phyloP scores from a whole-genome alignment of 2,329 filamentous ascomycete species.

The Colletotrichum chrysophilum region DNA sequence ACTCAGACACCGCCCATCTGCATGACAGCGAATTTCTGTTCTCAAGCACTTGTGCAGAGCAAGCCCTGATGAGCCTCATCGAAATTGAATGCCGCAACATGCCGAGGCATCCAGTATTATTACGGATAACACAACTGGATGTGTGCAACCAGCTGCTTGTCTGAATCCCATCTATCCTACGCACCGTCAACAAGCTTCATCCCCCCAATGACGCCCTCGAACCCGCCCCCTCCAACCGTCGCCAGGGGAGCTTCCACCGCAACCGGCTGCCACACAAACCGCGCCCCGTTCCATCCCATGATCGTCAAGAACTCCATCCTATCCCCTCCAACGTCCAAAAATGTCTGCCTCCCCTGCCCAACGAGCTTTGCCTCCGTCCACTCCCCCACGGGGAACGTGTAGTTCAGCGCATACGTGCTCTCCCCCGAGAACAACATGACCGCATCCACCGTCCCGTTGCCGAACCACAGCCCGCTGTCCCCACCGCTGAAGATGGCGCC shows the following conservation, averaged over 20 bases:
- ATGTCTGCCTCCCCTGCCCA: constrained; percentile 10
- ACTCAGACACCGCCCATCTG: not conserved
- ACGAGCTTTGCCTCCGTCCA: constrained; percentile 17
- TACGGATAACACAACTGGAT: not conserved
- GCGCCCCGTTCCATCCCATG: constrained; percentile 13
- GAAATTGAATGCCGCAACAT: not conserved
- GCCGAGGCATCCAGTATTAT: not conserved
- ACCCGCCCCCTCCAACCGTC: constrained; percentile 8
- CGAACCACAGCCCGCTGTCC: constrained; percentile 22
- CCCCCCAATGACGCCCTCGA: constrained; percentile 13
- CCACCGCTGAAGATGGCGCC: constrained; percentile 16
- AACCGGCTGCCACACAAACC: constrained; percentile 14
- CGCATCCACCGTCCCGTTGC: constrained; percentile 17
- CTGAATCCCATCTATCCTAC: not conserved
- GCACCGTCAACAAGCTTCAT: constrained; percentile 17
- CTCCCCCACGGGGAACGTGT: constrained; percentile 19
- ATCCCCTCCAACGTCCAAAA: constrained; percentile 10
- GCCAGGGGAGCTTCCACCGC: constrained; percentile 18
- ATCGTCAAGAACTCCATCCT: constrained; percentile 18
- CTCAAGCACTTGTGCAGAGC: not conserved
- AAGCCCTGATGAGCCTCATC: not conserved
- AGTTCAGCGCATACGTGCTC: constrained; percentile 21
- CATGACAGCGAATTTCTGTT: not conserved
- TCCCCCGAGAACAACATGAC: constrained; percentile 20
- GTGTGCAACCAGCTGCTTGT: not conserved